Evolutionary conservation across 2,329 filamentous ascomycete genomes (phyloP), one percentile per base, ranked within the genome.

Genomic region (Blastomyces gilchristii): DNA sequence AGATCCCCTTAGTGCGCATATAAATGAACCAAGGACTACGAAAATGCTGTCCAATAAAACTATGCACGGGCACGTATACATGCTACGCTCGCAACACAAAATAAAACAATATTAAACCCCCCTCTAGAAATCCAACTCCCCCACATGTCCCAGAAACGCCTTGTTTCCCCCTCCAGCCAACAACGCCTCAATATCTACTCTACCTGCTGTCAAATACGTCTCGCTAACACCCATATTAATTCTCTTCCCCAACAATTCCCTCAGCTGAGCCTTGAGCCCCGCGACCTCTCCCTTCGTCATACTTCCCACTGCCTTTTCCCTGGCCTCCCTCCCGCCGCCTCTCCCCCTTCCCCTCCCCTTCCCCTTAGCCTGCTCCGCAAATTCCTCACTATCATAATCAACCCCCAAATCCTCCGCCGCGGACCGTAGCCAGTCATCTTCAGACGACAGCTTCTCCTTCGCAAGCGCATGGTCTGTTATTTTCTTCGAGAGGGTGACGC

Each of bases 381-480:
- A 87, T 56, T 95, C 91, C 45, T 96, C 91, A 65, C 86, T 89
- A 72, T 97, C 91, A 72, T 96, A 96, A 61, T 97, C 93, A 0
- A 97, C 90, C 0, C 94, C 94, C 0, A 99, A 81, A 67, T 97
- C 93, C 63, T 97, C 91, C 0, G 94, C 94, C 0, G 91, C 92
- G 58, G 84, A 85, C 53, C 85, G 85, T 69, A 97, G 80, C 86
- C 92, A 94, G 63, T 90, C 85, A 68, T 96, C 90, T 69, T 96
- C 90, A 70, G 88, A 88, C 62, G 85, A 85, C 11, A 87, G 85
- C 76, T 93, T 96, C 72, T 95, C 90, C 77, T 96, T 96, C 8
- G 92, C 93, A 9, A 94, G 83, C 0, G 81, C 81, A 1, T 89
- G 84, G 70, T 97, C 93, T 0, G 91, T 88, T 16, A 99, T 87